These are phyloP conservation scores for Starmerella vaccinii DNA, from an alignment of 805 yeast species.

Conservation along the genomic window DNA sequence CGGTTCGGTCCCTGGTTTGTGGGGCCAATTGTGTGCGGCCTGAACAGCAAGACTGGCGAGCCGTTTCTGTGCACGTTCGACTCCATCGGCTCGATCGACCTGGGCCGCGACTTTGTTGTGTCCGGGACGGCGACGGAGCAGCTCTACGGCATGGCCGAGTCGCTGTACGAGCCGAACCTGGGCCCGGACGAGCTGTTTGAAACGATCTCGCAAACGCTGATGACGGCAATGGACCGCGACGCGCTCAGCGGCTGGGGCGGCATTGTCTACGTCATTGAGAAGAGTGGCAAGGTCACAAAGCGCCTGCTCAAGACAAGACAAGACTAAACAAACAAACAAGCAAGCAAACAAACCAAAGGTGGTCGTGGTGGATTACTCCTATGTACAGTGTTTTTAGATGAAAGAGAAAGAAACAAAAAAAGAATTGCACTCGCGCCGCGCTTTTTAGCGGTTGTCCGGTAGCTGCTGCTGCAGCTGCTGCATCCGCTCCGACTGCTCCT, in stretches of 20 bases:
- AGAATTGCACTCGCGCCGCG: too few species aligned
- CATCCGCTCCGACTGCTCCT: neutral
- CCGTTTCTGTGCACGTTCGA: slow-evolving; percentile 96
- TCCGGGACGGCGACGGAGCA: slow-evolving; percentile 96
- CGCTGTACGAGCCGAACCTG: slow-evolving; percentile 83
- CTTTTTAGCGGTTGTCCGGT: neutral
- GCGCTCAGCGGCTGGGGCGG: slow-evolving; percentile 99
- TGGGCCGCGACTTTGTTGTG: slow-evolving; percentile 87
- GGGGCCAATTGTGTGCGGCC: slow-evolving; percentile 94
- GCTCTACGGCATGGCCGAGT: slow-evolving; percentile 96
- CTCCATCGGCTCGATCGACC: slow-evolving; percentile 91
- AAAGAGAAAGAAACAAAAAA: neutral
- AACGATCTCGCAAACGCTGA: slow-evolving; percentile 83
- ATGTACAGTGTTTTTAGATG: neutral
- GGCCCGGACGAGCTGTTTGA: slow-evolving; percentile 94
- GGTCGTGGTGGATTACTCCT: too few species aligned
- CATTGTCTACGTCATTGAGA: slow-evolving; percentile 65
- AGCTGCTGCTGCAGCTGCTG: slow-evolving; percentile 3
- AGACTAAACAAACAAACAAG: too few species aligned
- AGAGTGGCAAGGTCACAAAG: slow-evolving; percentile 69
- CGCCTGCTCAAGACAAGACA: slow-evolving; percentile 88
- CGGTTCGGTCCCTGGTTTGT: slow-evolving; percentile 91
- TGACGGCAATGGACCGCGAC: slow-evolving; percentile 95
- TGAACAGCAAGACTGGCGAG: slow-evolving; percentile 65
- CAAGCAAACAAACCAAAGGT: too few species aligned